phyloP scores from a whole-genome alignment of 2,329 filamentous ascomycete species.

The Beauveria caledonica region DNA sequence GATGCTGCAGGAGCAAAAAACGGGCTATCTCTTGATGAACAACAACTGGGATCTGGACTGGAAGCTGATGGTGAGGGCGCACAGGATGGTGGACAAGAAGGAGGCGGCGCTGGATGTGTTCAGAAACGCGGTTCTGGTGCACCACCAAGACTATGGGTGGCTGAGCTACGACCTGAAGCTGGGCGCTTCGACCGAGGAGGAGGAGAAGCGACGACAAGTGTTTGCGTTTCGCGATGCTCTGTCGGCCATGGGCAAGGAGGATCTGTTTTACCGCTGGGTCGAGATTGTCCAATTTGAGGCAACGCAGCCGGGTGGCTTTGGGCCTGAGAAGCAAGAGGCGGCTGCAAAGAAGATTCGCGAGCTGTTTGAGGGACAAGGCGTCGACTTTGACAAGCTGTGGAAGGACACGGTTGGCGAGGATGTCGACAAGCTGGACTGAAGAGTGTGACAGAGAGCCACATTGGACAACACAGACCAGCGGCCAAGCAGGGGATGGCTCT shows the following conservation, averaged over 20 bases:
- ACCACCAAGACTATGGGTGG: slow-evolving; percentile 63
- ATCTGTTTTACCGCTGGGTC: slow-evolving; percentile 85
- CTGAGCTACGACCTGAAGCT: slow-evolving; percentile 49
- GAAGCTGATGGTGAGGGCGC: slow-evolving; percentile 67
- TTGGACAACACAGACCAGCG: background rate
- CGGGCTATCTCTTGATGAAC: slow-evolving; percentile 80
- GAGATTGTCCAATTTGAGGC: slow-evolving; percentile 87
- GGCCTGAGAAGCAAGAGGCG: slow-evolving; percentile 60
- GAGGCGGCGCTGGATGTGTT: slow-evolving; percentile 57
- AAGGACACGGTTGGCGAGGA: slow-evolving; percentile 47
- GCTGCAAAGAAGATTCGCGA: slow-evolving; percentile 67
- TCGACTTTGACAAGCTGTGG: slow-evolving; percentile 81
- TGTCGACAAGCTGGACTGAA: slow-evolving; percentile 3
- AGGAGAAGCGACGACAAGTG: slow-evolving; percentile 63
- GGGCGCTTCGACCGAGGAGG: slow-evolving; percentile 44
- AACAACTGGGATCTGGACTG: slow-evolving; percentile 85
- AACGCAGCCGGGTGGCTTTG: slow-evolving; percentile 69
- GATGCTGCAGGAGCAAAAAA: slow-evolving; percentile 63
- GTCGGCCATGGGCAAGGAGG: slow-evolving; percentile 70
- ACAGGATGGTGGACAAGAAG: slow-evolving; percentile 58
- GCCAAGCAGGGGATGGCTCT: too few species aligned
- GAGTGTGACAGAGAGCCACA: background rate
- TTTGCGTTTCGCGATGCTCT: slow-evolving; percentile 73
- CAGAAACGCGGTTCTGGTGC: slow-evolving; percentile 60
- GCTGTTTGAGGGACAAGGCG: slow-evolving; percentile 63